Conservation (phyloP, 495 filamentous ascomycete genomes). For the Penicillium macrosclerotiorum region DNA sequence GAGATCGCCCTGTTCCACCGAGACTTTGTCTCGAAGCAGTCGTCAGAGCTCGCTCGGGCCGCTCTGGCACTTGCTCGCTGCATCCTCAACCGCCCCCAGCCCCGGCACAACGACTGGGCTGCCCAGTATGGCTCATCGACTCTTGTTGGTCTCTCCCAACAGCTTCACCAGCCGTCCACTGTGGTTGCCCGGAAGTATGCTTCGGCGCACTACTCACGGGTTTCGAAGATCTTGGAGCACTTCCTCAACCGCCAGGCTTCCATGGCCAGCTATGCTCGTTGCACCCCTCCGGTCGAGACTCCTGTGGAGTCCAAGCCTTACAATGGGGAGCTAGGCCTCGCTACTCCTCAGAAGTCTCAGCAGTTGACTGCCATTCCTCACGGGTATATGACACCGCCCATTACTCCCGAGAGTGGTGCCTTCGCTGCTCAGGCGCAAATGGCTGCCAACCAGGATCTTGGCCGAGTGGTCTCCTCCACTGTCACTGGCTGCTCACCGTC, state of each 20-base stretch:
- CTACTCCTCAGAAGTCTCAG: slow-evolving; percentile 82
- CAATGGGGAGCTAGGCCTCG: slow-evolving; percentile 53
- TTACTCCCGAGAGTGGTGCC: slow-evolving; percentile 82
- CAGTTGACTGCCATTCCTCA: slow-evolving; percentile 62
- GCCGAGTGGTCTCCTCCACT: slow-evolving; percentile 23
- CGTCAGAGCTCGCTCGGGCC: slow-evolving; percentile 85
- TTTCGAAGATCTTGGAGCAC: slow-evolving; percentile 75
- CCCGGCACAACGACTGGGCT: slow-evolving; percentile 75
- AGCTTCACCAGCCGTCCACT: slow-evolving; percentile 81
- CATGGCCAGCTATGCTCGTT: slow-evolving; percentile 65
- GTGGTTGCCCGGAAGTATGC: slow-evolving; percentile 88
- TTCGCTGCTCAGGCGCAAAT: slow-evolving; percentile 40
- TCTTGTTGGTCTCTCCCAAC: slow-evolving; percentile 77
- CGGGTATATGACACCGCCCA: slow-evolving; percentile 91
- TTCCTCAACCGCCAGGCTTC: slow-evolving; percentile 85
- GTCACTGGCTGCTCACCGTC: slow-evolving; percentile 38
- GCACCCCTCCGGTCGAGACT: slow-evolving; percentile 67
- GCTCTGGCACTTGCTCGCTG: slow-evolving; percentile 82
- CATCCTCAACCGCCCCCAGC: slow-evolving; percentile 77
- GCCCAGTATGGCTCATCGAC: slow-evolving; percentile 75
- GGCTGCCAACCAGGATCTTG: slow-evolving; percentile 23
- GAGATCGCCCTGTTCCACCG: slow-evolving; percentile 95
- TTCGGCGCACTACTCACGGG: slow-evolving; percentile 73
- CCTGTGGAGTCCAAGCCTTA: slow-evolving; percentile 55
- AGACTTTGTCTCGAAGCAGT: slow-evolving; percentile 87